Evolutionary conservation across 805 yeast species (phyloP), one percentile per base, ranked within the genome.

Genomic region (Starmerella tilneyi): DNA sequence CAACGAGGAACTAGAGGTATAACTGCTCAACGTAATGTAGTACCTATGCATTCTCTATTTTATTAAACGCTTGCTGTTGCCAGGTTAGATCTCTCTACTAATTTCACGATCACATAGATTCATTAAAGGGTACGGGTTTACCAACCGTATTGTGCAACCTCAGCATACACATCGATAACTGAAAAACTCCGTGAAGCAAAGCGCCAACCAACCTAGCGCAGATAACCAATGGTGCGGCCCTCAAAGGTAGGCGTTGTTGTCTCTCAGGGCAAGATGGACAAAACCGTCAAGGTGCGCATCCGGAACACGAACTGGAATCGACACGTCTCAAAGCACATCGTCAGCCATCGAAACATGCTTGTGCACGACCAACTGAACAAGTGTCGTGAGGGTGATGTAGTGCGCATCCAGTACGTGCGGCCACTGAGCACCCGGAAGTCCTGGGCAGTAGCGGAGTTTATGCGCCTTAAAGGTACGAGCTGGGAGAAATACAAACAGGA

Each of bases 201-300:
- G n/a, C n/a, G n/a, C 27, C 27, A 8, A 11, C 27, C 11, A 24
- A 11, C 11, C 27, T 8, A 24, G 11, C 8, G 27, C 8, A 11
- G 27, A 9, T 24, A 24, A 11, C 27, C 22, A 33, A 85, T 84
- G 94, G 89, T 94, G 42, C 78, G 86, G 66, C 95, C 84, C 58
- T 84, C 84, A 60, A 84, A 88, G 59, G 68, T 85, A 39, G 98
- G 98, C 37, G 78, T 85, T 64, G 97, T 89, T 55, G 79, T 86
- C 26, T 85, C 96, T 41, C 96, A 88, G 60, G 97, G 97, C 34
- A 85, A 85, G 63, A 92, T 88, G 96, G 74, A 75, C 65, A 92
- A 89, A 69, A 89, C 97, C 47, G 86, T 89, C 52, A 88, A 86
- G 67, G 96, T 89, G 49, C 75, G 95, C 49, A 88, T 89, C 26